Evolutionary conservation across 805 yeast genomes (phyloP).

Genomic region (Myxozyma kluyveri): DNA sequence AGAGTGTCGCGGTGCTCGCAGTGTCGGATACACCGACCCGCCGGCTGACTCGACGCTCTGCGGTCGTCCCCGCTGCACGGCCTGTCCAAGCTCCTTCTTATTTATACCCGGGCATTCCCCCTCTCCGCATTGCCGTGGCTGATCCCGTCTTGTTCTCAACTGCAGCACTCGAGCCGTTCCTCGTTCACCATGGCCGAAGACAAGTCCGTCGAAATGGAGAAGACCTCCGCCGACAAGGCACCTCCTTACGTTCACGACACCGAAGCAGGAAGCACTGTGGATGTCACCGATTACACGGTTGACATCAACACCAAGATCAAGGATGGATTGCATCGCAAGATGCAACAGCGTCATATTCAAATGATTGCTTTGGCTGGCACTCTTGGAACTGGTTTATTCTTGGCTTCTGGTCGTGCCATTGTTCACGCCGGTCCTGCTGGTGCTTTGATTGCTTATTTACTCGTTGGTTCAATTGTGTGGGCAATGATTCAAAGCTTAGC

Average conservation of each 20-base stretch:
- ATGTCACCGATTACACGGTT: conserved; percentile 10
- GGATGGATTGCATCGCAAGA: conserved; percentile 41
- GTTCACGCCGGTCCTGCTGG: conserved; percentile 37
- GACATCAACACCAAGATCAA: conserved; percentile 19
- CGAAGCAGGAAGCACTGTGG: background rate
- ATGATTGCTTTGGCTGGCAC: conserved; percentile 78
- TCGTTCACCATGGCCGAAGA: no score
- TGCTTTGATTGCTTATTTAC: conserved; percentile 37
- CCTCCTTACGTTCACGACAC: background rate
- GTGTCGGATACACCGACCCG: no score
- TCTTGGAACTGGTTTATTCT: conserved; percentile 73
- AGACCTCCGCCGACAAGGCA: no score
- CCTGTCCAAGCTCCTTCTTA: no score
- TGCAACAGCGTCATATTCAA: conserved; percentile 70
- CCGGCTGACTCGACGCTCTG: no score
- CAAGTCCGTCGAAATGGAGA: background rate
- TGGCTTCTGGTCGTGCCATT: conserved; percentile 27
- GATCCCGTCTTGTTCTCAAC: no score
- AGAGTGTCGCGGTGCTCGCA: no score
- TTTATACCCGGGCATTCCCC: no score
- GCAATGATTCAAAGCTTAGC: conserved; percentile 25
- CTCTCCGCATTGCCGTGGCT: no score
- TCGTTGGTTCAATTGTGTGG: conserved; percentile 28
- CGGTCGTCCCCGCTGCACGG: no score
- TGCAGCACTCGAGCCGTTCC: no score